Evolutionary conservation across 1,284 basidiomycete genomes (phyloP).

Genomic region (Ceratobasidium sp.): DNA sequence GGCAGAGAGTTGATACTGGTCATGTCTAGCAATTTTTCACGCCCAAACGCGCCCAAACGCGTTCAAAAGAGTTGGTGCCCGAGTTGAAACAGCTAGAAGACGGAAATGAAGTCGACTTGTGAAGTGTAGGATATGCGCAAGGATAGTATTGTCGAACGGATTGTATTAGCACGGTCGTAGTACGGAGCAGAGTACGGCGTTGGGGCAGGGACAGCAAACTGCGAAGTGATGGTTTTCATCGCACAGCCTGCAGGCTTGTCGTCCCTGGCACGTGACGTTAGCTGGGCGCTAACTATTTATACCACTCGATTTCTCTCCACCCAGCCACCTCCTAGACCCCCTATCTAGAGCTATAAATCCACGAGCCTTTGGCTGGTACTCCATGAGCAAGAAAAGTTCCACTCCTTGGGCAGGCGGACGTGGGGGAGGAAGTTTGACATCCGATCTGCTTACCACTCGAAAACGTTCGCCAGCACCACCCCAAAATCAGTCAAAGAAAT

Average conservation of each 20-base stretch:
- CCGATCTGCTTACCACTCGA: slow-evolving; percentile 29
- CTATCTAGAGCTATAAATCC: neutral
- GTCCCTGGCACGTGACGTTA: slow-evolving; percentile 9
- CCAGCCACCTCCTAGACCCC: neutral
- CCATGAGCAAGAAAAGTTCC: slow-evolving; percentile 35
- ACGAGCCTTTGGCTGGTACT: neutral
- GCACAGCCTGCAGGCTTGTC: slow-evolving; percentile 9
- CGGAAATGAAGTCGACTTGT: neutral
- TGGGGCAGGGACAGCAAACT: neutral
- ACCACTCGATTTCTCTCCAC: neutral
- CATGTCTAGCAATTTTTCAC: neutral
- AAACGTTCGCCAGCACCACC: slow-evolving; percentile 26
- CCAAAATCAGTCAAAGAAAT: slow-evolving; percentile 18
- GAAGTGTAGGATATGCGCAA: neutral
- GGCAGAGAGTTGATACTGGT: slow-evolving; percentile 20
- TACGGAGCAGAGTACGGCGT: neutral
- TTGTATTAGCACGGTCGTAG: neutral
- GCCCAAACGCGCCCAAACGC: neutral
- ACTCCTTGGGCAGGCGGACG: slow-evolving; percentile 30
- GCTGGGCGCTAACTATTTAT: neutral
- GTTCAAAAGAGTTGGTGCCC: neutral
- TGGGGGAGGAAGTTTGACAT: slow-evolving; percentile 26
- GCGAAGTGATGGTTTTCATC: slow-evolving; percentile 4
- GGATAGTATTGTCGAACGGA: neutral
- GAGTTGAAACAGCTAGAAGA: neutral